Base-by-base conservation (phyloP, 257 asterid genomes). In the Solanum gandarillasii region DNA sequence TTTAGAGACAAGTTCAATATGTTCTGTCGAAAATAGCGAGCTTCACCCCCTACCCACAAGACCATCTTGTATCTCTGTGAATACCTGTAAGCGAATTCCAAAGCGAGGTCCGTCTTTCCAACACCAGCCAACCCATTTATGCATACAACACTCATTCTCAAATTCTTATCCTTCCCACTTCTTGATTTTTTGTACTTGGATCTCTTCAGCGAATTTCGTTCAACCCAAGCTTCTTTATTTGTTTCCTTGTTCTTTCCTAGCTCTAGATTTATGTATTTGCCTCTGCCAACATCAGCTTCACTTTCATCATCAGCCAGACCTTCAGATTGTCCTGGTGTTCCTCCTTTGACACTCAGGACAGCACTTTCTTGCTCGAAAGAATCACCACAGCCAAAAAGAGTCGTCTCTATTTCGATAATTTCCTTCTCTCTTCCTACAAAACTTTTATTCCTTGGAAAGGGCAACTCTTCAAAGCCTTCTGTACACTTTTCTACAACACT, bases 21-120 rank as follows among this genome's bases (percentile, higher is more conserved):
- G 85, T 95, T 96, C 88, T 96, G 98, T 90, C 98, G 90, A 87
- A 96, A 89, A 87, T 93, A 92, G 67, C 91, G 92, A 38, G 95
- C 90, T 82, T 96, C 99, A 14, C 99, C 99, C 1, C 98, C 96
- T 1, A 95, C 93, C 99, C 99, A 96, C 87, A 95, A 82, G 46
- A 96, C 98, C 99, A 94, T 94, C 89, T 93, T 96, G 92, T 96
- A 96, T 75, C 98, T 93, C 48, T 96, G 98, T 0, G 94, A 85
- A 84, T 89, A 92, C 16, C 95, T 92, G 89, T 92, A 87, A 18
- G 99, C 98, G 31, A 95, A 95, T 88, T 96, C 98, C 92, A 95
- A 87, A 0, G 95, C 98, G 0, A 95, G 91, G 91, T 96, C 98
- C 0, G 99, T 94, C 88, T 96, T 96, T 29, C 99, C 99, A 46